Evolutionary conservation across 2,329 filamentous ascomycete species (phyloP), one percentile per base, ranked within the genome.

Genomic region (Epichloe sibirici): DNA sequence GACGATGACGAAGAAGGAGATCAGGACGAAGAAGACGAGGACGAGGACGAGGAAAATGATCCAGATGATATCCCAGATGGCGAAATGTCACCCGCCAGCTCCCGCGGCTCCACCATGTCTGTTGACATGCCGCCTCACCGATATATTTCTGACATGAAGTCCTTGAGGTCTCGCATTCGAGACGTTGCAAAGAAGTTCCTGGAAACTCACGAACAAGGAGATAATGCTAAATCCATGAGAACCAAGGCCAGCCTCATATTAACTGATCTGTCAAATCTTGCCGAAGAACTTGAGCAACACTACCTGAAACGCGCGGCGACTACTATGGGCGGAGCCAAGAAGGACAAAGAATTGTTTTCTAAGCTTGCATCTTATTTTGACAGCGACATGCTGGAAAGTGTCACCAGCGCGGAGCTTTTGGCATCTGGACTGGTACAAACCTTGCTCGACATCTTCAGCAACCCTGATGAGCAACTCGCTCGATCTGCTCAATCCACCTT

Each of bases 321-420:
- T 5, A 74, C 71, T 44, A 61, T 74, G 11, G 65, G 69, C 4
- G 45, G 44, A 5, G 48, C 43, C 7, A 38, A 55, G 21, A 69
- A 78, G 42, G 88, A 86, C 11, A 72, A 76, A 35, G 71, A 76
- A 2, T 73, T 95, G 0, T 97, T 97, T 68, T 73, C 76, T 35
- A 81, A 78, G 49, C 72, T 98, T 53, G 88, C 90, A 0, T 78
- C 79, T 3, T 90, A 93, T 63, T 98, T 98, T 61, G 86, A 94
- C 61, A 83, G 85, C 0, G 88, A 96, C 68, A 85, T 93, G 1
- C 69, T 95, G 51, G 87, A 95, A 63, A 95, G 89, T 65, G 90
- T 96, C 51, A 98, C 93, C 0, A 98, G 93, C 68, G 90, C 91
- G 47, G 93, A 98, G 65, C 74, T 98, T 35, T 79, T 97, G 50